phyloP scores from a whole-genome alignment of 2,329 filamentous ascomycete genomes.

The Ploettnerulaceae sp. region DNA sequence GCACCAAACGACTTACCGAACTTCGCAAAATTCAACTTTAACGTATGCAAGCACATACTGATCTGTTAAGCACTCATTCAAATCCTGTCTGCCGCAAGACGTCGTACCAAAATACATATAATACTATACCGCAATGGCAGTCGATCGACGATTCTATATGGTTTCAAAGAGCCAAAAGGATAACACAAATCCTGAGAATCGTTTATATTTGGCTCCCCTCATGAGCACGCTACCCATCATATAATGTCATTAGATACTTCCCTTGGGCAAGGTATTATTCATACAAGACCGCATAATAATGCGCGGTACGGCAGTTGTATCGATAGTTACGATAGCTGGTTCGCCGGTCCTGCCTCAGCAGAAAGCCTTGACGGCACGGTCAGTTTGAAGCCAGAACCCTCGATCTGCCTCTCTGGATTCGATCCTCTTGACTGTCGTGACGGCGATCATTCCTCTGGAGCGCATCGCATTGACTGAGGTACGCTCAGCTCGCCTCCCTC shows the following conservation, averaged over 20 bases:
- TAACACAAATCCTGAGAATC: slow-evolving; percentile 13
- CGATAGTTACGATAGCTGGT: slow-evolving; percentile 15
- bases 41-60: background rate
- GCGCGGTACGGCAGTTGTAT: slow-evolving; percentile 15
- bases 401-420: slow-evolving; percentile 20
- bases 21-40: slow-evolving; percentile 5
- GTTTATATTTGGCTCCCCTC: slow-evolving; percentile 10
- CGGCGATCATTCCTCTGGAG: slow-evolving; percentile 17
- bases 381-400: slow-evolving; percentile 21
- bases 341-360: slow-evolving; percentile 10
- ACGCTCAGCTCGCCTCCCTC: slow-evolving; percentile 14
- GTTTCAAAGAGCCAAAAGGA: slow-evolving; percentile 2
- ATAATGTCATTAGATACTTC: slow-evolving; percentile 15
- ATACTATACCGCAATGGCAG: background rate
- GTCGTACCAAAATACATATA: background rate
- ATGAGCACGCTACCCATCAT: slow-evolving; percentile 14
- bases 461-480: slow-evolving; percentile 16
- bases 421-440: slow-evolving; percentile 18
- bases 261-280: slow-evolving; percentile 17
- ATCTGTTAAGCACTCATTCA: slow-evolving; percentile 4
- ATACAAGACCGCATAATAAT: slow-evolving; percentile 17
- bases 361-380: slow-evolving; percentile 14
- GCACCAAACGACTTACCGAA: slow-evolving; percentile 7
- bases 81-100: background rate
- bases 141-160: background rate